Conservation (phyloP, 2,329 filamentous ascomycete genomes). For the Trichothecium sympodiale region DNA sequence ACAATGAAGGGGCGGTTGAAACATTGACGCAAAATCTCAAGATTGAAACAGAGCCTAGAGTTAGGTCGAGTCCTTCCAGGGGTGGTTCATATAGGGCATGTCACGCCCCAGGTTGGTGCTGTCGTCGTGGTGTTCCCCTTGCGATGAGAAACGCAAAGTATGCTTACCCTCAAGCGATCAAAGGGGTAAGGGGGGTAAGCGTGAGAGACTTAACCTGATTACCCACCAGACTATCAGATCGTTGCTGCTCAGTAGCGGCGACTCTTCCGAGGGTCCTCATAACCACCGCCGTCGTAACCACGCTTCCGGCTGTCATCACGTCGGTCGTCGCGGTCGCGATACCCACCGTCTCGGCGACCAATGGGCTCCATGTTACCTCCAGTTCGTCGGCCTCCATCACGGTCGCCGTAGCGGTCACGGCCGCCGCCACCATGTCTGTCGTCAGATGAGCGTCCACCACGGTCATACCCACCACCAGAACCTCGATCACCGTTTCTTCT, state of each 20-base stretch:
- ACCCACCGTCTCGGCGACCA: conserved; percentile 23
- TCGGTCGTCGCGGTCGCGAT: conserved; percentile 38
- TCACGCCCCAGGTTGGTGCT: no score
- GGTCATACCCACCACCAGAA: conserved; percentile 42
- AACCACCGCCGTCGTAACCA: conserved; percentile 65
- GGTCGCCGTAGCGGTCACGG: conserved; percentile 34
- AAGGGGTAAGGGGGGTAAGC: no score
- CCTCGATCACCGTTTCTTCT: conserved; percentile 27
- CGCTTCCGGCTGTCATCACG: conserved; percentile 50
- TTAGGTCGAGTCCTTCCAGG: no score
- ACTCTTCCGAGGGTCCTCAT: conserved; percentile 66
- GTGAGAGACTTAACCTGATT: background rate
- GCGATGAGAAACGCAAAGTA: no score
- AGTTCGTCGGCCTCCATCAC: conserved; percentile 36
- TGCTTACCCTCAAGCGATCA: no score
- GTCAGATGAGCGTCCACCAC: conserved; percentile 48
- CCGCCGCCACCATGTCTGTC: conserved; percentile 41
- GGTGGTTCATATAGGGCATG: no score
- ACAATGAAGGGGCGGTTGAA: no score
- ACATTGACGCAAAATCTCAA: no score
- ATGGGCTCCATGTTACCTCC: conserved; percentile 81
- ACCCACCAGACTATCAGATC: conserved; percentile 2
- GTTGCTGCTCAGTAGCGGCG: conserved; percentile 43
- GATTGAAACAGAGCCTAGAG: no score
- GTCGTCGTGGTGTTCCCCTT: no score